Conservation (phyloP, 1,284 basidiomycete species). For the Meripilus lineatus region DNA sequence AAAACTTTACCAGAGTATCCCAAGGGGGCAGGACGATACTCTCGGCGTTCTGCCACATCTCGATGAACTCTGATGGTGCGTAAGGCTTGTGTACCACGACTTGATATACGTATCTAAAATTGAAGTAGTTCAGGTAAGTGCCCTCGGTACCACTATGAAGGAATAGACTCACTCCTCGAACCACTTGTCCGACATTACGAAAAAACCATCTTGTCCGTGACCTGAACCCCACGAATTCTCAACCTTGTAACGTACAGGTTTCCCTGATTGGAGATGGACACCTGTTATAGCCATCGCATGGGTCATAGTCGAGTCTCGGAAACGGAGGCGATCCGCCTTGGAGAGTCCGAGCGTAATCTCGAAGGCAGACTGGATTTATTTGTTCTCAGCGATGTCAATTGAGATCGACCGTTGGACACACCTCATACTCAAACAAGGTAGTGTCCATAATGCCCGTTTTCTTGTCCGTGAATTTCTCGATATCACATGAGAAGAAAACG, state of each 20-base stretch:
- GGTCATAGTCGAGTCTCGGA: constrained; percentile 84
- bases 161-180: constrained; percentile 73
- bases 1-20: constrained; percentile 79
- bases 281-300: constrained; percentile 93
- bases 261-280: constrained; percentile 76
- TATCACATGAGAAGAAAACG: constrained; percentile 94
- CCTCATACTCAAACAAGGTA: constrained; percentile 78
- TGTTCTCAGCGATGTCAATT: neutral
- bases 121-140: too few relatives aligned
- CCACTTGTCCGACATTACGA: constrained; percentile 90
- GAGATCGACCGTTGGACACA: constrained; percentile 24
- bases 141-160: neutral
- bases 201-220: constrained; percentile 83
- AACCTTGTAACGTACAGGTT: constrained; percentile 85
- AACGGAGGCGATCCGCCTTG: constrained; percentile 83
- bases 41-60: constrained; percentile 71
- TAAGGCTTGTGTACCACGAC: constrained; percentile 80
- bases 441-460: constrained; percentile 83
- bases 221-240: constrained; percentile 94
- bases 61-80: constrained; percentile 75
- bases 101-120: constrained; percentile 81
- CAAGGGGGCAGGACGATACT: constrained; percentile 71
- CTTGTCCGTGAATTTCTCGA: constrained; percentile 74
- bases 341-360: constrained; percentile 53
- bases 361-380: constrained; percentile 42